These are phyloP conservation scores for Pyrus pyrifolia DNA, from an alignment of 306 rosid species.

Conservation along the genomic window DNA sequence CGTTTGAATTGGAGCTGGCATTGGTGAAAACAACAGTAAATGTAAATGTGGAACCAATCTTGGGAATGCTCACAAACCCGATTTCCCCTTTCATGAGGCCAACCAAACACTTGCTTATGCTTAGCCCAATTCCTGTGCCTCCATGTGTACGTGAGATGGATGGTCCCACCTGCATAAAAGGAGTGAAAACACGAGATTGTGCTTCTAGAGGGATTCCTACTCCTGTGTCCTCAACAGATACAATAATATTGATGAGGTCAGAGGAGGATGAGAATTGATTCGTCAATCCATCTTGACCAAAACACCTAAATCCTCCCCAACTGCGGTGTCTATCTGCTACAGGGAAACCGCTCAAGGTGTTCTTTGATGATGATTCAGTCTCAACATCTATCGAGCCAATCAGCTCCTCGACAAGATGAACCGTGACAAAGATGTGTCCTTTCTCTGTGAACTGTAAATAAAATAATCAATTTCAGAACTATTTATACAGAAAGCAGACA, in stretches of 20 bases:
- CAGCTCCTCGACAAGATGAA: slow-evolving; percentile 82
- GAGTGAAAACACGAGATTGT: slow-evolving; percentile 73
- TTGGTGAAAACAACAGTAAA: slow-evolving; percentile 75
- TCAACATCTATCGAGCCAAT: slow-evolving; percentile 63
- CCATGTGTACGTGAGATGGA: slow-evolving; percentile 87
- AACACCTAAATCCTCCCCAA: slow-evolving; percentile 64
- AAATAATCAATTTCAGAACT: slow-evolving; percentile 18
- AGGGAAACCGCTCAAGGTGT: slow-evolving; percentile 83
- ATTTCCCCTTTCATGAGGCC: slow-evolving; percentile 96
- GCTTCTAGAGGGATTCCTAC: slow-evolving; percentile 81
- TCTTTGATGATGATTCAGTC: slow-evolving; percentile 43
- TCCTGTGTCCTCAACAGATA: slow-evolving; percentile 98
- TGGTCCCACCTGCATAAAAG: slow-evolving; percentile 94
- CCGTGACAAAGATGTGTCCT: slow-evolving; percentile 90
- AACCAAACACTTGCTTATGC: slow-evolving; percentile 97
- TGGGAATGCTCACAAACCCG: slow-evolving; percentile 76
- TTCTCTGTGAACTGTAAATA: slow-evolving; percentile 81
- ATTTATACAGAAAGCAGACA: not conserved
- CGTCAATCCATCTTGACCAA: slow-evolving; percentile 51
- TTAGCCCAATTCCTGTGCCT: slow-evolving; percentile 94
- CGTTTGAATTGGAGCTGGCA: slow-evolving; percentile 35
- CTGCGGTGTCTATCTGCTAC: slow-evolving; percentile 57
- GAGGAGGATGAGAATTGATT: slow-evolving; percentile 42
- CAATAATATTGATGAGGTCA: slow-evolving; percentile 59
- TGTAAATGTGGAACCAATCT: slow-evolving; percentile 85